A percentile compares a stretch with the other conserved stretches of the same genome.
Evolutionary conservation across 768 basidiomycete species (phyloP).

Genomic region (Cystofilobasidium capitatum): DNA sequence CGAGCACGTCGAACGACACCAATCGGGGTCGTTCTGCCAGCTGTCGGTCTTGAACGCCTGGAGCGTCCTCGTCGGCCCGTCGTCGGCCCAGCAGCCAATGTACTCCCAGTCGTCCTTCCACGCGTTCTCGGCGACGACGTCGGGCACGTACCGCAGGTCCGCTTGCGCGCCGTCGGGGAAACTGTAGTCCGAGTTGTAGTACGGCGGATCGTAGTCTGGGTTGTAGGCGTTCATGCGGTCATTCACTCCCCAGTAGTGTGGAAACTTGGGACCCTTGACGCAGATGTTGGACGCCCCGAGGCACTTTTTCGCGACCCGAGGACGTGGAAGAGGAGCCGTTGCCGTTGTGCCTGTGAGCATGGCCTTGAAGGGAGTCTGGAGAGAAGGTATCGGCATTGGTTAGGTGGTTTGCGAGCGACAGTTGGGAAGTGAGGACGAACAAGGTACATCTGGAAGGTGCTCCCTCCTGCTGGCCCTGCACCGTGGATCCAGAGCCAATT

Average conservation of each 20-base stretch:
- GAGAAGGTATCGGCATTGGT: no score
- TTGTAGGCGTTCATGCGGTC: not conserved
- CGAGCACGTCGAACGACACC: not conserved
- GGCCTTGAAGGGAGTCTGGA: not conserved
- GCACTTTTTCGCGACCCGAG: not conserved
- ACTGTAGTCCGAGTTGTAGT: not conserved
- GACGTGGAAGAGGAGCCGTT: not conserved
- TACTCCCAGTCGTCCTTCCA: conserved; percentile 1
- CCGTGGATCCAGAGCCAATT: conserved; percentile 6
- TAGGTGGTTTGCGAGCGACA: not conserved
- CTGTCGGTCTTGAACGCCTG: not conserved
- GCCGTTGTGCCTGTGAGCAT: not conserved
- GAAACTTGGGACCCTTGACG: conserved; percentile 1
- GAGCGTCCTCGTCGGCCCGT: not conserved
- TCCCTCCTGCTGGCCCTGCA: not conserved
- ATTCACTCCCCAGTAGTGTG: not conserved
- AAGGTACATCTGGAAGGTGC: not conserved
- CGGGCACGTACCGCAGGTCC: not conserved
- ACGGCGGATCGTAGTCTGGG: not conserved
- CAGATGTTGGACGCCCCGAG: not conserved
- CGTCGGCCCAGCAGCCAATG: not conserved
- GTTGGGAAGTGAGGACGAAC: not conserved
- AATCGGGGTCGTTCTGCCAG: not conserved
- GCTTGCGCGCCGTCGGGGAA: not conserved
- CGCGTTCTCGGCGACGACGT: not conserved